These are phyloP conservation scores for Canavalia gladiata DNA, from an alignment of 306 rosid genomes.

Conservation along the genomic window DNA sequence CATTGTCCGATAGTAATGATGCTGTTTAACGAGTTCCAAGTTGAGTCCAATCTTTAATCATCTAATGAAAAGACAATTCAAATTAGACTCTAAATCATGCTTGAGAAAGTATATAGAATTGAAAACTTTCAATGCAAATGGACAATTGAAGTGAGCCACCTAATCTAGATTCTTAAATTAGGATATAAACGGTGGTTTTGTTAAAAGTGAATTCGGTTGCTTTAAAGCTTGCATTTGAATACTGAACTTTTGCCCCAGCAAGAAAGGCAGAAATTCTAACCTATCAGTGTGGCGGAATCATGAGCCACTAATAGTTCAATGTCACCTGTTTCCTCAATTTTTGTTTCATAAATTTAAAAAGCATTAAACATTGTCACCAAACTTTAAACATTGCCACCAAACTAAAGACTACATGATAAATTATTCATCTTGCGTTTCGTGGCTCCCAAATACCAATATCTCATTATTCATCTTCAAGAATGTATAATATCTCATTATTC, in stretches of 20 bases:
- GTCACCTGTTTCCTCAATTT: conserved; percentile 18
- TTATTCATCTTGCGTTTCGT: neutral
- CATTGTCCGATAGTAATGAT: conserved; percentile 40
- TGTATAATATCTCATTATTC: neutral
- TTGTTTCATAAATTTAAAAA: neutral
- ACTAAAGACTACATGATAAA: neutral
- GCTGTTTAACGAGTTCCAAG: conserved; percentile 44
- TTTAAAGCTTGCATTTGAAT: conserved; percentile 41
- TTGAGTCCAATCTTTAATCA: conserved; percentile 43
- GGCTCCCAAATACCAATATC: neutral
- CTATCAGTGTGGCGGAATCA: conserved; percentile 29
- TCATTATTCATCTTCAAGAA: neutral
- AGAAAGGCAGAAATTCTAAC: conserved; percentile 44
- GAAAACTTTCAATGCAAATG: conserved; percentile 21
- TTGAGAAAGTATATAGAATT: conserved; percentile 7
- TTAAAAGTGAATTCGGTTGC: conserved; percentile 43
- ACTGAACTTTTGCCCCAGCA: conserved; percentile 41
- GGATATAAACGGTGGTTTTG: conserved; percentile 35
- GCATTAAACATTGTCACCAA: conserved; percentile 15
- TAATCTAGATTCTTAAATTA: conserved; percentile 40
- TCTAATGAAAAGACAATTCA: conserved; percentile 32
- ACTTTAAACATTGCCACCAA: neutral
- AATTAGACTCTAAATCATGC: conserved; percentile 5
- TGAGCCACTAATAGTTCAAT: conserved; percentile 15
- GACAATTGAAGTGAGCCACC: conserved; percentile 48